These are phyloP conservation scores for Colletotrichum endophyticum DNA, from an alignment of 2,329 filamentous ascomycete genomes.

Conservation along the genomic window DNA sequence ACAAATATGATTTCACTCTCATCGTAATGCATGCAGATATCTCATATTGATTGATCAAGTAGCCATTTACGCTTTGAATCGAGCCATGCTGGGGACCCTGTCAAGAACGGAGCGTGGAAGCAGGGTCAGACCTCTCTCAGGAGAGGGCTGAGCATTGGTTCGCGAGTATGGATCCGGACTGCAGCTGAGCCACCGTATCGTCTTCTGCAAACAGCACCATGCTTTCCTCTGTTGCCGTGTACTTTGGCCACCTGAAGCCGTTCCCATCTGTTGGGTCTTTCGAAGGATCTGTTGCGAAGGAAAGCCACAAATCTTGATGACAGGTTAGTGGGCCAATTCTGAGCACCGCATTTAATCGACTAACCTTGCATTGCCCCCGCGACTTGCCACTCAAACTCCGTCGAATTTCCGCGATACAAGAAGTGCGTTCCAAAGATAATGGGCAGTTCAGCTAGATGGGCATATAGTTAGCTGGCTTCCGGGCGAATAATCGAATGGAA, in stretches of 20 bases:
- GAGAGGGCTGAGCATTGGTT: conserved; percentile 24
- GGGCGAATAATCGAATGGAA: background rate
- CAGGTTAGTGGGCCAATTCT: background rate
- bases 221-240: conserved; percentile 18
- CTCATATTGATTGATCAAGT: background rate
- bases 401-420: conserved; percentile 31
- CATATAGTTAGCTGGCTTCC: too few relatives aligned
- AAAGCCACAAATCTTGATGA: conserved; percentile 27
- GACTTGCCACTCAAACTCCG: conserved; percentile 32
- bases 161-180: background rate
- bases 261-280: conserved; percentile 21
- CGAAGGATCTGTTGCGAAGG: conserved; percentile 25
- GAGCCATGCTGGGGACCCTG: background rate
- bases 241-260: conserved; percentile 26
- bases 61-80: background rate
- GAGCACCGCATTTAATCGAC: background rate
- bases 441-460: conserved; percentile 29
- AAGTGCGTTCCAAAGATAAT: conserved; percentile 33
- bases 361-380: conserved; percentile 30
- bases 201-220: conserved; percentile 25
- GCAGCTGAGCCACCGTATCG: background rate
- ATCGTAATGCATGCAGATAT: background rate
- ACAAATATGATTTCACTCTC: background rate
- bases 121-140: background rate
- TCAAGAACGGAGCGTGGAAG: background rate